Conservation (phyloP, 805 yeast species). For the Metschnikowia gelsemii region DNA sequence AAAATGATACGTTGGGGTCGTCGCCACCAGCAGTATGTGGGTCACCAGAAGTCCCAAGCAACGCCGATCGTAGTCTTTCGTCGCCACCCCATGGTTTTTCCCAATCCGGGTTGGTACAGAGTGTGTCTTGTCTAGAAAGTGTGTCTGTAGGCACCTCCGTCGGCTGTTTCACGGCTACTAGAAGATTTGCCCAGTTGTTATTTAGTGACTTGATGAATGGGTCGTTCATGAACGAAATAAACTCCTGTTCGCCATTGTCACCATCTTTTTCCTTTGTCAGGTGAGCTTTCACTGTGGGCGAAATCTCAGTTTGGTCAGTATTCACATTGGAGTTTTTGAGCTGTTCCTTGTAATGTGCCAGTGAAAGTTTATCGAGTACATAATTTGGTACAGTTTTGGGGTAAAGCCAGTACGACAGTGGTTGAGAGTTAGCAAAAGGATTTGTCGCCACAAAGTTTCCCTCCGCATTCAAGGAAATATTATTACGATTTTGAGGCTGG, state of each 20-base stretch:
- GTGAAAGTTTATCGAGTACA: conserved; percentile 55
- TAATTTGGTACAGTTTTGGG: conserved; percentile 57
- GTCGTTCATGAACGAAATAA: conserved; percentile 37
- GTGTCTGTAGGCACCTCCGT: conserved; percentile 35
- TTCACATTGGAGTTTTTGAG: conserved; percentile 32
- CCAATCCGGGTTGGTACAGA: conserved; percentile 41
- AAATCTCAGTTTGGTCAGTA: conserved; percentile 15
- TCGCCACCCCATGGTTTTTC: conserved; percentile 69
- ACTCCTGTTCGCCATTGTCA: conserved; percentile 37
- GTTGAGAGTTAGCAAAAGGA: conserved; percentile 29
- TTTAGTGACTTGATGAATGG: conserved; percentile 39
- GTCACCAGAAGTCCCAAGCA: conserved; percentile 38
- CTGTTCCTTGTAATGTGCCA: conserved; percentile 41
- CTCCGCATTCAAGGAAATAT: conserved; percentile 10
- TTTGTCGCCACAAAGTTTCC: conserved; percentile 18
- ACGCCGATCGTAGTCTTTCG: conserved; percentile 54
- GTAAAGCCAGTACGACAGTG: conserved; percentile 34
- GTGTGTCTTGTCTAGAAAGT: conserved; percentile 26
- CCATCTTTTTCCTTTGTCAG: conserved; percentile 13
- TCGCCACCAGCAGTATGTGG: conserved; percentile 31
- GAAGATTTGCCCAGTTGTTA: conserved; percentile 52
- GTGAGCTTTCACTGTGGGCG: conserved; percentile 11
- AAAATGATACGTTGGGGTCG: conserved; percentile 13
- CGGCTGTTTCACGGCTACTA: conserved; percentile 48
- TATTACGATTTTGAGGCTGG: conserved; percentile 8